Evolutionary conservation across 768 basidiomycete species (phyloP).

Genomic region (Ramaria sp.): DNA sequence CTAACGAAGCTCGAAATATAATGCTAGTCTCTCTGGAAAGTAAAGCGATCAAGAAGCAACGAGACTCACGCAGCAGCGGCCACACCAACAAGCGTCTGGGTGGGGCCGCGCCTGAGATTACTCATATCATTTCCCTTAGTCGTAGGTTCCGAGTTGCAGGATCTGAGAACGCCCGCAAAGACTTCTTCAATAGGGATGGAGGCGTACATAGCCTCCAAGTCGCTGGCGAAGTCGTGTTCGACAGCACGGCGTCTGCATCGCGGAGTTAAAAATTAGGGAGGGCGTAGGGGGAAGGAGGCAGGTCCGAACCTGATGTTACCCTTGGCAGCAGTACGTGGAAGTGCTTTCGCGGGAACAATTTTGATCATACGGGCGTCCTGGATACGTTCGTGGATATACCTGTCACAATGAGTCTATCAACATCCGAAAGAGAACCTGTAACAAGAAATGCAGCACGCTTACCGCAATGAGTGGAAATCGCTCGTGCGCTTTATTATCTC

Average conservation of each 20-base stretch:
- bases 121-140: neutral
- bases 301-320: conserved; percentile 8
- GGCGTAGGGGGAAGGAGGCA: neutral
- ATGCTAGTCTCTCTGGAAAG: neutral
- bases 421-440: neutral
- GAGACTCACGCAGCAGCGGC: neutral
- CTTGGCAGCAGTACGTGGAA: conserved; percentile 14
- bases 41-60: neutral
- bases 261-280: neutral
- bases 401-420: neutral
- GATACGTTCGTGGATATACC: conserved; percentile 19
- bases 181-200: conserved; percentile 4
- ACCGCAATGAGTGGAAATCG: conserved; percentile 18
- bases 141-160: neutral
- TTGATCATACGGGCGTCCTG: conserved; percentile 17
- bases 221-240: conserved; percentile 5
- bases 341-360: conserved; percentile 5
- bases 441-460: conserved; percentile 3
- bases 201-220: conserved; percentile 3
- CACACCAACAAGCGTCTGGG: neutral
- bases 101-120: neutral
- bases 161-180: neutral
- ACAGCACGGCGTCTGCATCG: conserved; percentile 2
- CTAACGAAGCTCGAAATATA: neutral
- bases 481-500: conserved; percentile 17